phyloP scores from a whole-genome alignment of 2,329 filamentous ascomycete genomes.

The Neonectria magnoliae region DNA sequence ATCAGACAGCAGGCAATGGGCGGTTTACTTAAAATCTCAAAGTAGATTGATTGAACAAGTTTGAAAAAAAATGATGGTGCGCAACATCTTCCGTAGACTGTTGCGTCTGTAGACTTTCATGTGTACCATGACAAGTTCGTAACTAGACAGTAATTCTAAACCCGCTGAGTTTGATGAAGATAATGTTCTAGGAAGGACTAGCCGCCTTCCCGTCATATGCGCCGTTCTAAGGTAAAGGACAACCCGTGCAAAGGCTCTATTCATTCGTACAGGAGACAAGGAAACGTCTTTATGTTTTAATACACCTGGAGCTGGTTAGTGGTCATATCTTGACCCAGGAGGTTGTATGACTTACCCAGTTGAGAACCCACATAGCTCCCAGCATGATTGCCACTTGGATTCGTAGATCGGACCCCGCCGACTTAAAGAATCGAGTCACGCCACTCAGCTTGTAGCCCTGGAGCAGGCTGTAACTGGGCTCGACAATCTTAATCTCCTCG shows the following conservation, averaged over 20 bases:
- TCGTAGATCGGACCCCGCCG: constrained; percentile 16
- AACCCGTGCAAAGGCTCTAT: constrained; percentile 3
- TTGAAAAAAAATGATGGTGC: constrained; percentile 8
- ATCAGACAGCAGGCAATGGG: neutral
- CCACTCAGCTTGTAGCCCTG: constrained; percentile 7
- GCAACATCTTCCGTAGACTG: constrained; percentile 17
- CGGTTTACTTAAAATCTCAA: neutral
- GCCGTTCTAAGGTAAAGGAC: constrained; percentile 22
- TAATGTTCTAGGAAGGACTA: constrained; percentile 11
- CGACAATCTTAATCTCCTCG: constrained; percentile 37
- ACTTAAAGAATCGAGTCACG: constrained; percentile 7
- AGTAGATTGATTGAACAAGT: constrained; percentile 10
- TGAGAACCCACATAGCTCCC: constrained; percentile 38
- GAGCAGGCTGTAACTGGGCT: constrained; percentile 28
- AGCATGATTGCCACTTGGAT: constrained; percentile 30
- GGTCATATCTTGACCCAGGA: fast-evolving
- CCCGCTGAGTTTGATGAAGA: constrained; percentile 15
- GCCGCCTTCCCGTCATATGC: constrained; percentile 17
- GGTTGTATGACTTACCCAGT: constrained; percentile 30
- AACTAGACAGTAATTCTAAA: constrained; percentile 21
- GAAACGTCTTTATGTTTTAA: constrained; percentile 12
- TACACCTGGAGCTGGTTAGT: constrained; percentile 34
- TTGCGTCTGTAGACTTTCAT: constrained; percentile 16
- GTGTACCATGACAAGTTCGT: constrained; percentile 21
- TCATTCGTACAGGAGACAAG: constrained; percentile 10